These are phyloP conservation scores for Globisporangium camurandrum DNA, from an alignment of 352 stramenopile species.

Conservation along the genomic window DNA sequence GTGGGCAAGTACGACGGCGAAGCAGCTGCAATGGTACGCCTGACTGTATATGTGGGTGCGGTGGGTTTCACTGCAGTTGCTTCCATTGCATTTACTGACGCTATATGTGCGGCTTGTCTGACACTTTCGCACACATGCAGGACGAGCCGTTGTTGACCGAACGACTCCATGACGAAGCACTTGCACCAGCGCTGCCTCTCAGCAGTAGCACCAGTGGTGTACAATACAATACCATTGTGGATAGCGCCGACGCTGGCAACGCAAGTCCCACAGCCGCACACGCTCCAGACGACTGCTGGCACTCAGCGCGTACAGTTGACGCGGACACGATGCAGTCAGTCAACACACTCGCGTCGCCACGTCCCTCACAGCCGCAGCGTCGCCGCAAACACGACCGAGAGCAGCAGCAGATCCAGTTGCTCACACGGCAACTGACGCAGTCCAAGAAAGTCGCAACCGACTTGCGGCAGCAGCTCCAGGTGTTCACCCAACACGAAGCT, in stretches of 20 bases:
- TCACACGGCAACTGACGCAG: conserved; percentile 33
- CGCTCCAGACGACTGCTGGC: not conserved
- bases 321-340: not conserved
- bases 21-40: too few species aligned
- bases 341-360: not conserved
- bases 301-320: not conserved
- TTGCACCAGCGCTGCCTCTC: not conserved
- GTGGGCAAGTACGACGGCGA: conserved; percentile 16
- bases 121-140: not conserved
- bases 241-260: not conserved
- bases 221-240: not conserved
- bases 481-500: conserved; percentile 38
- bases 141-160: conserved; percentile 8
- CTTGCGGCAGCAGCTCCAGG: conserved; percentile 37
- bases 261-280: not conserved
- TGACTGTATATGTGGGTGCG: not conserved
- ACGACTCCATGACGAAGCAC: conserved; percentile 1
- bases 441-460: conserved; percentile 39
- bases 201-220: not conserved
- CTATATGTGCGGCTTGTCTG: too few species aligned
- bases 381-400: conserved; percentile 7
- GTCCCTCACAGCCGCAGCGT: not conserved
- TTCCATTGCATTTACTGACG: too few species aligned
- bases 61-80: too few species aligned
- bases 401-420: conserved; percentile 11